phyloP scores from a whole-genome alignment of 2,329 filamentous ascomycete species.

The Ceratocystis cacaofunesta region DNA sequence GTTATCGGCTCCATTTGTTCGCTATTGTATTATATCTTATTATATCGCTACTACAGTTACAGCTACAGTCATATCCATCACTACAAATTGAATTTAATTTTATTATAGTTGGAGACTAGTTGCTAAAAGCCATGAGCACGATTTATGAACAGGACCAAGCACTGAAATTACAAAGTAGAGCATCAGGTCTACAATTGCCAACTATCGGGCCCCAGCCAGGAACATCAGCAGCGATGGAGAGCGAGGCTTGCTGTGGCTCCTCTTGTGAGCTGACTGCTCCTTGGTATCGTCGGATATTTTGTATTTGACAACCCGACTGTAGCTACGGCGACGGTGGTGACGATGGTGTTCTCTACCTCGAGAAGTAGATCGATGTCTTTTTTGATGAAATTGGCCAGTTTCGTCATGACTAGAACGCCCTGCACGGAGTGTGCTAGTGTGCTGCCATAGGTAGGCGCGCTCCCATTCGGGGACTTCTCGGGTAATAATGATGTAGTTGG shows the following conservation, averaged over 20 bases:
- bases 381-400: conserved; percentile 29
- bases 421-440: conserved; percentile 51
- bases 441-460: conserved; percentile 57
- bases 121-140: not conserved
- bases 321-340: conserved; percentile 28
- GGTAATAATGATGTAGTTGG: conserved; percentile 57
- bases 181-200: not conserved
- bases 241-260: conserved; percentile 41
- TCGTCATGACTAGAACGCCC: conserved; percentile 26
- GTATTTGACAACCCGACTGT: conserved; percentile 7
- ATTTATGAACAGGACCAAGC: not conserved
- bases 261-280: conserved; percentile 43
- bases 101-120: not conserved
- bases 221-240: conserved; percentile 44
- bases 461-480: conserved; percentile 56
- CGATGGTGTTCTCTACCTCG: conserved; percentile 29
- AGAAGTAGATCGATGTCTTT: not conserved
- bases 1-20: not conserved
- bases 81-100: not conserved
- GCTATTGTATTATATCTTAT: not conserved
- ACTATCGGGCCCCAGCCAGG: conserved; percentile 34
- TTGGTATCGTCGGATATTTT: conserved; percentile 21
- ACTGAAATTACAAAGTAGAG: not conserved
- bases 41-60: conserved; percentile 3
- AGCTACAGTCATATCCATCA: conserved; percentile 4